Base-by-base conservation (phyloP, 768 basidiomycete species). In the Tulasnella sp. region DNA sequence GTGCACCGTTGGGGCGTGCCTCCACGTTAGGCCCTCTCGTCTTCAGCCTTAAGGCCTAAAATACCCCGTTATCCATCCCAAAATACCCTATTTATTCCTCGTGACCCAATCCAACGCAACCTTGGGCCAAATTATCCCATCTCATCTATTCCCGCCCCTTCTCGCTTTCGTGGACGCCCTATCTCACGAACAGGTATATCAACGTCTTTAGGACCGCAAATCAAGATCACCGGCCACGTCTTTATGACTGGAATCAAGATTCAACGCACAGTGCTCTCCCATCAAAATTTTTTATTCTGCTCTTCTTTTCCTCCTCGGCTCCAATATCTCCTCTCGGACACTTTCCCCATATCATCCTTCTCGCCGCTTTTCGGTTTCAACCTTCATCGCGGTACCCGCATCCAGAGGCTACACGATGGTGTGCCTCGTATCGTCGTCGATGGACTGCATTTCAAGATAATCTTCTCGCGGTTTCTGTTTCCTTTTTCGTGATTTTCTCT, bases 1-100 rank as follows among this genome's bases (percentile, higher is more conserved):
- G 67, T 19, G 44, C 69, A n/a, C 69, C 69, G 1, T 62, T 70
- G 32, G 69, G 47, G n/a, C 69, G 69, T 52, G 69, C 69, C 29
- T 35, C 52, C 8, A 70, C 69, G 3, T 32, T 70, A 17, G 69
- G 69, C 0, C 69, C 42, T 29, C 69, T 70, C 6, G 36, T 36
- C 44, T 70, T 70, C 47, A 47, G 42, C 22, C 35, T 44, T 22
- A 52, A 36, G 41, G 42, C 40, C 4, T 52, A 34, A 52, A 52
- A 17, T 36, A 29, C 29, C 44, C 42, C 12, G 39, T 8, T 70
- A 40, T 14, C 52, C 22, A 59, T 14, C 22, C 26, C 2, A 29
- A 22, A 22, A 59, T 59, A 59, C 36, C 39, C 69, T 40, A 44
- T 52, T 70, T 52, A 47, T 35, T 40, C 35, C 17, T 62, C 41